Conservation (phyloP, 129 eudicot genomes). For the Artemisia argyi region DNA sequence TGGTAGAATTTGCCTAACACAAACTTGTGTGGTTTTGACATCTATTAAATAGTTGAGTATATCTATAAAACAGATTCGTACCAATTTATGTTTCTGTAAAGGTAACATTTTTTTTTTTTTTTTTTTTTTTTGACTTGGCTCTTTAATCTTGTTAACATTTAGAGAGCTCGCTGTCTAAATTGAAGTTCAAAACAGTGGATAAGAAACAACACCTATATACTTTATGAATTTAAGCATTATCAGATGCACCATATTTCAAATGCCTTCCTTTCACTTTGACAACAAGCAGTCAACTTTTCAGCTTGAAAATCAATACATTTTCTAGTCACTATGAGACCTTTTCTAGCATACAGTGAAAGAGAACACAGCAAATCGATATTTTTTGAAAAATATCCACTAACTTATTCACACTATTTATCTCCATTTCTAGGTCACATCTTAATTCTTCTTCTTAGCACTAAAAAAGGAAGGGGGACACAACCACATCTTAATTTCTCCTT, state of each 20-base stretch:
- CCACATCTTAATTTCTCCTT: too few relatives aligned
- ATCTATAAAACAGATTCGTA: background rate
- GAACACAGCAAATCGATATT: too few relatives aligned
- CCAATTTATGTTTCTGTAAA: background rate
- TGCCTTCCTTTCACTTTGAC: background rate
- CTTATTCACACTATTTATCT: too few relatives aligned
- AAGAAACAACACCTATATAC: background rate
- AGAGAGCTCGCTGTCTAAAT: background rate
- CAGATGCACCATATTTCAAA: background rate
- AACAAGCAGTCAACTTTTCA: slow-evolving; percentile 19
- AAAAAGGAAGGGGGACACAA: too few relatives aligned
- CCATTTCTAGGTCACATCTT: too few relatives aligned
- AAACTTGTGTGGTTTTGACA: slow-evolving; percentile 14
- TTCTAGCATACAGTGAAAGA: too few relatives aligned
- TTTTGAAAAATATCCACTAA: too few relatives aligned
- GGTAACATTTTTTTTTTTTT: background rate
- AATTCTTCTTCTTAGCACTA: too few relatives aligned
- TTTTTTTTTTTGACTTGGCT: background rate
- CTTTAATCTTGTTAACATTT: slow-evolving; percentile 4
- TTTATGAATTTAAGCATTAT: too few relatives aligned
- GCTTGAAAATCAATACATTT: background rate
- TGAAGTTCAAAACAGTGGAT: background rate
- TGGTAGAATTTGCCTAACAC: background rate
- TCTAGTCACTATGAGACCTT: background rate
- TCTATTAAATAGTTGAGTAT: slow-evolving; percentile 1